Evolutionary conservation across 495 filamentous ascomycete genomes (phyloP), one percentile per base, ranked within the genome.

Genomic region (Baudoinia panamericana): DNA sequence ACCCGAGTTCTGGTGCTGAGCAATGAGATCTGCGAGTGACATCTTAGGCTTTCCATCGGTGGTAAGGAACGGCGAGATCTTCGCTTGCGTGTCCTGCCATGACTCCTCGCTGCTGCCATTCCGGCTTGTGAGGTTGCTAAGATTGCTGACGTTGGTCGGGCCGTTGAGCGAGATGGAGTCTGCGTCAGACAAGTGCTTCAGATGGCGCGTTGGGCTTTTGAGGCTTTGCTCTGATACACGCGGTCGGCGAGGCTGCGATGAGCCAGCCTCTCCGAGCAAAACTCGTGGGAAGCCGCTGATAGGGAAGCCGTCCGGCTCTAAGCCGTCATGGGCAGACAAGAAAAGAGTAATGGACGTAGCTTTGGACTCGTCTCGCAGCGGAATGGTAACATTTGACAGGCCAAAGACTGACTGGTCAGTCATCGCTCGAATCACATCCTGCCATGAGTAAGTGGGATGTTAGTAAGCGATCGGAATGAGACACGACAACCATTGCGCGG

Each of bases 261-360:
- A 12, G 1, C 29, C 16, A 17, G 39, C 4, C 39, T 43, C 45
- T 3, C 45, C 45, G 11, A 42, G 30, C n/a, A 48, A 21, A 8
- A 43, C 39, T 9, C 48, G 48, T 2, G 48, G 48, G 24, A 51
- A 51, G 17, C 48, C 48, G 19, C 30, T 36, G 30, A 51, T 46
- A 2, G 48, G 37, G 22, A 46, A 51, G 1, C 48, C 48, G 17
- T 46, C 42, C 5, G 48, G 48, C 41, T 51, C 48, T 2, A 51
- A 22, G 23, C 48, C 48, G 17, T 51, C 48, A 18, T 46, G 42
- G 4, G 42, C 18, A 3, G 36, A 36, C 10, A 51, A 23, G 26
- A 51, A 46, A 2, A 51, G 22, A 17, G 3, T 41, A 13, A 51
- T 51, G 15, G 42, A 25, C 4, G 32, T 41, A 1, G 37, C 15